Evolutionary conservation across 495 filamentous ascomycete genomes (phyloP), one percentile per base, ranked within the genome.

Genomic region (Penicillium subrubescens): DNA sequence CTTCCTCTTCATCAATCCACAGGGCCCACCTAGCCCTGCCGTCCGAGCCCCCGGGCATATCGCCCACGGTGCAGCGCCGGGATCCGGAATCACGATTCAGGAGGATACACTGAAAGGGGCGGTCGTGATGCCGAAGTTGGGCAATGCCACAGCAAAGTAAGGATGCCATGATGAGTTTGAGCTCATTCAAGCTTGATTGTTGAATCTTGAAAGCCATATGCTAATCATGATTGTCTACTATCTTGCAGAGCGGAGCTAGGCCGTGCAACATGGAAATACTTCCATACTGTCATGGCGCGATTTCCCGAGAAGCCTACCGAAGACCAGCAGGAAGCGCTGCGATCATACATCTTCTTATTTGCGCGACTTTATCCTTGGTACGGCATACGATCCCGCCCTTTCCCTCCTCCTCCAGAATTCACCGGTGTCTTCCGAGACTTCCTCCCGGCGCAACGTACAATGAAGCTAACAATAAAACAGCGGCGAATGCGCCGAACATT

Each of bases 271-370:
- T 97, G 92, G 94, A 93, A 94, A 71, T 87, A 97, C 67, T 87
- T 99, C 71, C 95, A 99, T 77, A 99, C 96, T 1, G 95, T 92
- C 75, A 92, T 98, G 85, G 90, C 92, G 39, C 89, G 93, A 59
- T 99, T 94, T 78, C 96, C 95, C 44, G 91, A 94, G 67, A 84
- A 89, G 59, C 94, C 95, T 0, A 90, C 90, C 0, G 73, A 84
- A 57, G 92, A 97, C 66, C 93, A 99, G 71, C 89, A 90, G 61
- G 84, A 90, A 44, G 92, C 96, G 3, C 82, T 99, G 43, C 86
- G 88, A 65, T 90, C 90, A 7, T 98, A 90, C 77, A 88, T 99
- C 66, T 87, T 92, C 72, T 85, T 99, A 2, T 98, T 98, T 69
- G 90, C 92, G 31, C 87, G 95, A 43, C 79, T 99, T 8, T 99